Conservation (phyloP, 768 basidiomycete genomes). For the Strobilomyces confusus region DNA sequence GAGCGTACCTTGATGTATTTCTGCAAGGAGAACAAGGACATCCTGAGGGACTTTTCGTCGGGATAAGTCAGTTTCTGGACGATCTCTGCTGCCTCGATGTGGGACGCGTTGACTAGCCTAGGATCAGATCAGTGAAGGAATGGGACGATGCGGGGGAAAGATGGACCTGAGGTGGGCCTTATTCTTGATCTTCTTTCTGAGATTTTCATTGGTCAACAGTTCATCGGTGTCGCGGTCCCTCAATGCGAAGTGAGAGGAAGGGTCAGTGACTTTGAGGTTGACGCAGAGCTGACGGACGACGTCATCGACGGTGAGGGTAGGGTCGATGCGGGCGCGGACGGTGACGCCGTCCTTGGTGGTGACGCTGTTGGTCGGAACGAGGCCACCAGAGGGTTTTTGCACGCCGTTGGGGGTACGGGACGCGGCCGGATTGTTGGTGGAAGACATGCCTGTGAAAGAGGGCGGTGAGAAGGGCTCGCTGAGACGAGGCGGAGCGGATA, state of each 20-base stretch:
- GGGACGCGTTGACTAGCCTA: conserved; percentile 78
- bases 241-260: conserved; percentile 68
- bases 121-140: background rate
- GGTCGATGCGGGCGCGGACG: conserved; percentile 82
- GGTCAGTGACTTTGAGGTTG: conserved; percentile 75
- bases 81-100: conserved; percentile 74
- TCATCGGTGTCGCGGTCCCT: conserved; percentile 76
- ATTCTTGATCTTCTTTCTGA: conserved; percentile 74
- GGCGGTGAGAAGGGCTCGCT: conserved; percentile 2
- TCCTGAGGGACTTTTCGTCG: conserved; percentile 57
- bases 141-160: background rate
- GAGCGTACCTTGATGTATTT: conserved; percentile 67
- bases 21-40: conserved; percentile 75
- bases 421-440: conserved; percentile 28
- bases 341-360: conserved; percentile 70
- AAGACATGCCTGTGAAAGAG: conserved; percentile 17
- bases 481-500: background rate
- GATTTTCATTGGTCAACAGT: conserved; percentile 82
- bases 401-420: conserved; percentile 33
- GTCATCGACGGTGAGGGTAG: conserved; percentile 77
- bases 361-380: conserved; percentile 83
- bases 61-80: conserved; percentile 60
- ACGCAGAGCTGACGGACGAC: conserved; percentile 80
- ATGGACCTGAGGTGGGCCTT: conserved; percentile 76
- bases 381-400: conserved; percentile 39